Base-by-base conservation (phyloP, 2,329 filamentous ascomycete genomes). In the Stemphylium lycopersici region DNA sequence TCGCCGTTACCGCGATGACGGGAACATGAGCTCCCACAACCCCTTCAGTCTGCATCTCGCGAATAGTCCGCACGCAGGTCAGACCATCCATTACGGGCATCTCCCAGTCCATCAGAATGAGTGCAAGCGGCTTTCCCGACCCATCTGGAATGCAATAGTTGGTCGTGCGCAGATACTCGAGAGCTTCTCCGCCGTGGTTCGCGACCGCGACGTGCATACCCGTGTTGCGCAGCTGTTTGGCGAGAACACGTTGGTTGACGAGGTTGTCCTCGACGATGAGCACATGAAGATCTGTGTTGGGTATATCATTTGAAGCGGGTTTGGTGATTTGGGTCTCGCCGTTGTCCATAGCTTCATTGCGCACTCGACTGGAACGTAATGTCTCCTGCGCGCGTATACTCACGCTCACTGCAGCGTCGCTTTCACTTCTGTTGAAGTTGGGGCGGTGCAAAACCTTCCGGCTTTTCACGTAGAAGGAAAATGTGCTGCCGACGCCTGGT, bases 211-310 rank as follows among this genome's bases (percentile, higher is more conserved):
- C 75, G 11, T 63, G 61, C 61, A 72, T 74, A 6, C 74, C 73
- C 2, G 70, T 50, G 10, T 72, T 73, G 6, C 65, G 61, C 3
- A 79, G 65, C 42, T 77, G 76, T 55, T 74, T 77, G 3, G 70
- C 63, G 12, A 78, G 61, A 13, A 79, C 75, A 24, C 70, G 69
- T 48, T 78, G 76, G 18, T 78, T 78, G 32, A 78, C 67, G 5
- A 76, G 59, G 37, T 78, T 77, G 44, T 78, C 76, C 55, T 72
- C 71, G 1, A 75, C 72, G 6, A 75, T 62, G 4, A 75, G 58
- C 7, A 74, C 55, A 37, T 71, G 55, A 1, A 71, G 48, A 0
- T 62, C 49, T 2, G 38, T 47, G 15, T 52, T 38, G 6, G 56
- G 31, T 6, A 62, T 40, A 4, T 48, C 51, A 2, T 37, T 44